A percentile compares a stretch with the other conserved stretches of the same genome.
These are phyloP conservation scores for Trichophaea hybrida DNA, from an alignment of 2,329 filamentous ascomycete species.

Conservation along the genomic window DNA sequence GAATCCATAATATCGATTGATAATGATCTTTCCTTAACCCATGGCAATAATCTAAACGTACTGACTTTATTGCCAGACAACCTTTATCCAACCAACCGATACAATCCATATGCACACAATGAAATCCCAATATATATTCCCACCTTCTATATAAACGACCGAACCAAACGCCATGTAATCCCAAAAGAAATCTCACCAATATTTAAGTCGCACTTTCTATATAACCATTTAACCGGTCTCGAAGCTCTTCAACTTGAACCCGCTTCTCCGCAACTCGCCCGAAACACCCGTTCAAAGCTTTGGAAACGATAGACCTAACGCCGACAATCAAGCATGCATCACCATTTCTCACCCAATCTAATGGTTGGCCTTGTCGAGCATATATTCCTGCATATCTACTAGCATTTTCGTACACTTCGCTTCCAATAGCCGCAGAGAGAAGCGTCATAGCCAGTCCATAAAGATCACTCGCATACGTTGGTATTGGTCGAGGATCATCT, in stretches of 20 bases:
- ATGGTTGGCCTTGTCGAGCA: conserved; percentile 25
- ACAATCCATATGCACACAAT: too few species aligned
- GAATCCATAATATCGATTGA: too few species aligned
- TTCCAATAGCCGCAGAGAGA: conserved; percentile 24
- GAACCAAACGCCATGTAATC: too few species aligned
- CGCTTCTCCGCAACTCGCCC: conserved; percentile 24
- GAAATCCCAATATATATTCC: too few species aligned
- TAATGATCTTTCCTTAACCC: too few species aligned
- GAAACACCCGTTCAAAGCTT: conserved; percentile 24
- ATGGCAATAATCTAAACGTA: too few species aligned
- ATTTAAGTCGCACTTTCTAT: conserved; percentile 6
- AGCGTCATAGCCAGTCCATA: conserved; percentile 25
- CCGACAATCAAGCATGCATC: conserved; percentile 20
- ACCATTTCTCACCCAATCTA: conserved; percentile 25
- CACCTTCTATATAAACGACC: too few species aligned
- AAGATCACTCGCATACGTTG: conserved; percentile 23
- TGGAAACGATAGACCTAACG: conserved; percentile 18
- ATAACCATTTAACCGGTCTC: conserved; percentile 12
- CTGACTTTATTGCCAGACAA: too few species aligned
- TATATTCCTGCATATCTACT: conserved; percentile 22
- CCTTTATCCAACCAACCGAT: too few species aligned
- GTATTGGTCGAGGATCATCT: conserved; percentile 13
- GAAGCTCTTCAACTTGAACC: conserved; percentile 13
- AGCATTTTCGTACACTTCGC: conserved; percentile 25
- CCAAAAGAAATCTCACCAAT: background rate